Percentiles rank a stretch among this genome's conserved stretches.
phyloP scores from a whole-genome alignment of 768 basidiomycete species.

The Amylocystis lapponica region DNA sequence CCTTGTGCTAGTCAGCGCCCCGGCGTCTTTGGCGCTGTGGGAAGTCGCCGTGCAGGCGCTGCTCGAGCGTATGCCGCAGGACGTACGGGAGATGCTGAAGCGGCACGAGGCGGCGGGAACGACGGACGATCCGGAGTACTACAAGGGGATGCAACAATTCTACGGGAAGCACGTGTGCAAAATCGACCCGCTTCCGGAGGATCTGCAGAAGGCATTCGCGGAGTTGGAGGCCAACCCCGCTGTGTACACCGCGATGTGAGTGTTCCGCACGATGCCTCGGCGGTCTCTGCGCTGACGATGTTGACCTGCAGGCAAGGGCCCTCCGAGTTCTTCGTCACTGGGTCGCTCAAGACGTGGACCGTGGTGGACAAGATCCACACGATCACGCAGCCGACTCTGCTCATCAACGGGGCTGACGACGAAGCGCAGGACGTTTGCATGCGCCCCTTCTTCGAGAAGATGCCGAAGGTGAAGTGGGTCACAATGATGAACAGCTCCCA shows the following conservation, averaged over 20 bases:
- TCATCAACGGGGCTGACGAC: conserved; percentile 34
- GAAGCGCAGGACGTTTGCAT: conserved; percentile 30
- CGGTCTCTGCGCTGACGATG: too few species aligned
- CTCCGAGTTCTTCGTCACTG: conserved; percentile 23
- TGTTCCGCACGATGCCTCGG: background rate
- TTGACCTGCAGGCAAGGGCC: conserved; percentile 21
- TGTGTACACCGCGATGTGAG: conserved; percentile 31
- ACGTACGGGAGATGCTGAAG: conserved; percentile 13
- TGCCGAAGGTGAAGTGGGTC: conserved; percentile 28
- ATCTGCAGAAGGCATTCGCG: conserved; percentile 16
- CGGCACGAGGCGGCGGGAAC: conserved; percentile 2
- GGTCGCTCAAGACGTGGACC: conserved; percentile 22
- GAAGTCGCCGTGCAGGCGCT: conserved; percentile 21
- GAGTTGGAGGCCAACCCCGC: conserved; percentile 29
- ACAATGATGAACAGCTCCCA: conserved; percentile 26
- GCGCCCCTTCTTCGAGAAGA: conserved; percentile 27
- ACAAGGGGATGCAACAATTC: background rate
- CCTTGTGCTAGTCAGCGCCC: conserved; percentile 24
- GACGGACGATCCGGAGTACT: conserved; percentile 1
- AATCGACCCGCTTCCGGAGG: conserved; percentile 16
- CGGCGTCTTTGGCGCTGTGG: conserved; percentile 27
- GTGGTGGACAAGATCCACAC: conserved; percentile 20
- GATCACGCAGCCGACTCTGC: conserved; percentile 25
- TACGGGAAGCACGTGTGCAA: background rate
- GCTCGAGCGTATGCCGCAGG: conserved; percentile 31